These are phyloP conservation scores for Aspergillus heteromorphus DNA, from an alignment of 495 filamentous ascomycete species.

Conservation along the genomic window DNA sequence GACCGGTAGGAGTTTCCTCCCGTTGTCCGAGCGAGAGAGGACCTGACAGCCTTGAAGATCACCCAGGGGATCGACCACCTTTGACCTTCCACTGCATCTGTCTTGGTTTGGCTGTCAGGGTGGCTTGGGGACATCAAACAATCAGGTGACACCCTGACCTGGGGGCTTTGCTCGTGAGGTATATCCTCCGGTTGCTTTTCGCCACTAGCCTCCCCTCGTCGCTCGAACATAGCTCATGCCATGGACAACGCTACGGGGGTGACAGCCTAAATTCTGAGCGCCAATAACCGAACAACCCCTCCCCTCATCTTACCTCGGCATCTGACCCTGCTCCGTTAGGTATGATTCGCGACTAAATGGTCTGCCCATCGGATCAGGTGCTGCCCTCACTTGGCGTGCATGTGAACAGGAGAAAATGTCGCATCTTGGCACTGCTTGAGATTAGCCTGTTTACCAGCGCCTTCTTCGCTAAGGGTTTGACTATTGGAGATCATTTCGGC, in stretches of 20 bases:
- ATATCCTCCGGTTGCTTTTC: background rate
- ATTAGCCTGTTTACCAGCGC: background rate
- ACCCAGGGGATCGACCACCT: background rate
- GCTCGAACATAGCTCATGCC: background rate
- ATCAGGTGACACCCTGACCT: background rate
- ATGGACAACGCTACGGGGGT: background rate
- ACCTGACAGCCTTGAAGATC: slow-evolving; percentile 1
- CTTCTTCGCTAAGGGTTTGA: background rate
- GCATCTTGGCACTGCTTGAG: background rate
- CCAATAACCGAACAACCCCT: background rate
- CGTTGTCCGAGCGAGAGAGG: background rate
- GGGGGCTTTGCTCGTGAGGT: background rate
- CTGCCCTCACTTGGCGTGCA: background rate
- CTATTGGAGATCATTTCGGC: background rate
- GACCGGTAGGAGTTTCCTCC: background rate
- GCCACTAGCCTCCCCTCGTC: background rate
- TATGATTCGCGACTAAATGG: background rate
- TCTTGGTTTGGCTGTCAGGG: background rate
- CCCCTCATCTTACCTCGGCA: background rate
- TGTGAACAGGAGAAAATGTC: background rate
- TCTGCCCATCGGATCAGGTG: background rate
- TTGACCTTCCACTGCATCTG: background rate
- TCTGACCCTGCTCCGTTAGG: background rate
- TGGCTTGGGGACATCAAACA: background rate
- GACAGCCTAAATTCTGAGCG: background rate